Percentiles rank a stretch among this genome's conserved stretches.
Evolutionary conservation across 2,329 filamentous ascomycete species (phyloP).

Genomic region (Triangularia setosa): DNA sequence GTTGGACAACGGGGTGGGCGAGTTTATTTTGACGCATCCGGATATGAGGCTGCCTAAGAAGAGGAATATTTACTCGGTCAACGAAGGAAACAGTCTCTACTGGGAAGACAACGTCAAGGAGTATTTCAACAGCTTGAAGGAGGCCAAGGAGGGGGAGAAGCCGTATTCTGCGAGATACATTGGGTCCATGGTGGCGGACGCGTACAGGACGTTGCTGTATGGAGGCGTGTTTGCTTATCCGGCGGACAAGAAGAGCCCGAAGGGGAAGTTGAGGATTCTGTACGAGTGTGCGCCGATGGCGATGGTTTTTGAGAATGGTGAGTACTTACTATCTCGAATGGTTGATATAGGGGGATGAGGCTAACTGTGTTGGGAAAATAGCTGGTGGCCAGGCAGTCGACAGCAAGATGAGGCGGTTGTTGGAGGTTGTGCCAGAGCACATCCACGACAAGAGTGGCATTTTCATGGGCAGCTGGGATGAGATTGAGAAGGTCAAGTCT

Average conservation of each 20-base stretch:
- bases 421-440: constrained; percentile 81
- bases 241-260: constrained; percentile 95
- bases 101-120: constrained; percentile 84
- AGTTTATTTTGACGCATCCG: constrained; percentile 98
- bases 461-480: constrained; percentile 90
- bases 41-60: constrained; percentile 81
- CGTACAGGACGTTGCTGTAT: constrained; percentile 91
- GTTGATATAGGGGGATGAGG: background rate
- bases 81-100: constrained; percentile 97
- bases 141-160: constrained; percentile 64
- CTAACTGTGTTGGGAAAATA: constrained; percentile 34
- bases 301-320: constrained; percentile 97
- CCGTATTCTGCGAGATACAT: constrained; percentile 96
- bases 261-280: constrained; percentile 94
- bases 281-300: constrained; percentile 99
- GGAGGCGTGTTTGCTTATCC: constrained; percentile 98
- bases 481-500: constrained; percentile 91
- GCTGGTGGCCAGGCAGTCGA: constrained; percentile 90
- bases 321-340: constrained; percentile 34
- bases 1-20: constrained; percentile 90
- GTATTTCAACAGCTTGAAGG: constrained; percentile 89
- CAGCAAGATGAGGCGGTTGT: constrained; percentile 85
- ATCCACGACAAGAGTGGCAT: constrained; percentile 97
- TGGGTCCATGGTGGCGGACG: constrained; percentile 96
- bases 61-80: constrained; percentile 91